Percentiles rank a stretch among this genome's conserved stretches.
Evolutionary conservation across 306 rosid species (phyloP).

Genomic region (Albizia julibrissin): DNA sequence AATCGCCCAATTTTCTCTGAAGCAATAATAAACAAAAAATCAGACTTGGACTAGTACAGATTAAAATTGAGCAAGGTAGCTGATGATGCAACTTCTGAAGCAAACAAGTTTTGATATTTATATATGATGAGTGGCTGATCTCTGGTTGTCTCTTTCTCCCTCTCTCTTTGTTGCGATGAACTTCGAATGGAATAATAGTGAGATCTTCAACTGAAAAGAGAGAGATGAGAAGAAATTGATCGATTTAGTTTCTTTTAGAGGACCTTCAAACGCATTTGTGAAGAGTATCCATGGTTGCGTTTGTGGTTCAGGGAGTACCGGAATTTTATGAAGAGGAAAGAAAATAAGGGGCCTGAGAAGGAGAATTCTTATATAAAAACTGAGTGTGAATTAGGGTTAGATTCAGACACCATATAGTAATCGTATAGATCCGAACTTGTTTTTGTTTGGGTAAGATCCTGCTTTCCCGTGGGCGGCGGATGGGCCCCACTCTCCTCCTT

Average conservation of each 20-base stretch:
- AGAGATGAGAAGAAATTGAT: background rate
- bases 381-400: constrained; percentile 55
- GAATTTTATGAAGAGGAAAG: background rate
- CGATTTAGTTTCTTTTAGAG: background rate
- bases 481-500: constrained; percentile 52
- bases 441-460: constrained; percentile 55
- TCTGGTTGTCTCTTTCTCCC: background rate
- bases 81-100: background rate
- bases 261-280: background rate
- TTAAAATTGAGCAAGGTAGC: background rate
- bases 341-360: background rate
- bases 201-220: background rate
- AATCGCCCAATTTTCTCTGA: background rate
- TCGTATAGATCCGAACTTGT: constrained; percentile 46
- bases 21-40: background rate
- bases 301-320: background rate
- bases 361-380: background rate
- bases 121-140: background rate
- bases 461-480: constrained; percentile 80
- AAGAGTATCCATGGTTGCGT: background rate
- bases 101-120: background rate
- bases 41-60: background rate
- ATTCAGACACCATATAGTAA: constrained; percentile 24
- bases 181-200: background rate
- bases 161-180: background rate